Evolutionary conservation across 169 alveolate species (phyloP), one percentile per base, ranked within the genome.

Genomic region (Cryptosporidium parvum): DNA sequence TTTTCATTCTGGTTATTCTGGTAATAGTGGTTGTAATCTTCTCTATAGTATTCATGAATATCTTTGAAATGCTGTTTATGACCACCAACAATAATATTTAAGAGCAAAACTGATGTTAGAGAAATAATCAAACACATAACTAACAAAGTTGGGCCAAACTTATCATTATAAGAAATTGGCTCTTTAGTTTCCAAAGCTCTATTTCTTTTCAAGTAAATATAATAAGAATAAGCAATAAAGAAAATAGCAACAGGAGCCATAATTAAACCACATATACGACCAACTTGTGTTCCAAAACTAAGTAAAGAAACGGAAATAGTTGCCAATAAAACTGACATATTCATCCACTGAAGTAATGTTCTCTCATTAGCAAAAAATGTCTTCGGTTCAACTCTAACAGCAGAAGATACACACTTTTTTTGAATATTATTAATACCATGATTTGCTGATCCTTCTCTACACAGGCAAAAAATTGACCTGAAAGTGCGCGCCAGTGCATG

Each of bases 311-410:
- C 92, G 5, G 96, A 89, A 48, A 93, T 89, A 8, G 96, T 92
- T 16, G 95, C 93, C 14, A 92, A 61, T 52, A 93, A 91, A 29
- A 93, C 96, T 45, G 95, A 92, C 70, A 93, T 93, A 70, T 93
- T 93, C 86, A 93, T 69, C 96, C 96, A 93, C 72, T 92, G 95
- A 35, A 93, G 85, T 7, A 92, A 69, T 10, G 96, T 93, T 45
- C 96, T 70, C 58, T 93, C 96, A 37, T 93, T 93, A 4, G 96
- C 96, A 85, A 93, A 93, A 85, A 93, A 93, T 4, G 96, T 93
- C 91, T 93, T 93, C 18, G 96, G 96, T 62, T 93, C 96, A 1
- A 93, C 96, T 35, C 96, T 85, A 26, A 93, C 96, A 10, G 94
- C 85, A 1, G 96, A 85, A 42, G 84, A 86, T 3, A 42, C 70